A percentile compares a stretch with the other conserved stretches of the same genome.
These are phyloP conservation scores for Trichoderma sp. DNA, from an alignment of 2,329 filamentous ascomycete species.

Conservation along the genomic window DNA sequence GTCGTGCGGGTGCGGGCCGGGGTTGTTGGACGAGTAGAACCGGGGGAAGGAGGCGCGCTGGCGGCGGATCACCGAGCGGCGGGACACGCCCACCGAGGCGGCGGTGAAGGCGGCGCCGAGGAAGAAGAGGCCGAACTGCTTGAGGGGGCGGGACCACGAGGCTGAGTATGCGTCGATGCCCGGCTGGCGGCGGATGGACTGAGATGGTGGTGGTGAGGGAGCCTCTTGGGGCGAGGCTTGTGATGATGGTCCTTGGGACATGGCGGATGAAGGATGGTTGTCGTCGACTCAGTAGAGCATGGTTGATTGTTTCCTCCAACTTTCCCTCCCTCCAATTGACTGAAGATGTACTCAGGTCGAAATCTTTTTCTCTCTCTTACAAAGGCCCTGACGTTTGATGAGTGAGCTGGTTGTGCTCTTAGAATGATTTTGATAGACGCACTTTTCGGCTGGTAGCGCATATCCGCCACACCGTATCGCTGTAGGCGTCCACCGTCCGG, in stretches of 20 bases:
- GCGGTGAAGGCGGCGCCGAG: constrained; percentile 76
- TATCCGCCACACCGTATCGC: background rate
- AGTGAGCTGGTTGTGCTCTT: background rate
- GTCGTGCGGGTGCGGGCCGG: constrained; percentile 25
- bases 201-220: constrained; percentile 3
- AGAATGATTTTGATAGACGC: constrained; percentile 17
- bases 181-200: constrained; percentile 14
- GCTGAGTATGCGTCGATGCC: constrained; percentile 27
- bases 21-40: constrained; percentile 68
- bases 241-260: constrained; percentile 8
- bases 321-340: background rate
- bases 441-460: background rate
- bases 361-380: background rate
- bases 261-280: background rate
- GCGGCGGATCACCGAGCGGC: constrained; percentile 68
- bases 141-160: constrained; percentile 29
- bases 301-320: background rate
- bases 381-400: background rate
- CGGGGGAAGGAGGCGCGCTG: constrained; percentile 63
- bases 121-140: constrained; percentile 69
- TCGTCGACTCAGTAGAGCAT: background rate
- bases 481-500: background rate
- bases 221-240: background rate
- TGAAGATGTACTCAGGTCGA: no score
- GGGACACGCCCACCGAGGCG: constrained; percentile 70